A percentile compares a stretch with the other conserved stretches of the same genome.
These are phyloP conservation scores for Saturnispora galanensis DNA, from an alignment of 805 yeast genomes.

Conservation along the genomic window DNA sequence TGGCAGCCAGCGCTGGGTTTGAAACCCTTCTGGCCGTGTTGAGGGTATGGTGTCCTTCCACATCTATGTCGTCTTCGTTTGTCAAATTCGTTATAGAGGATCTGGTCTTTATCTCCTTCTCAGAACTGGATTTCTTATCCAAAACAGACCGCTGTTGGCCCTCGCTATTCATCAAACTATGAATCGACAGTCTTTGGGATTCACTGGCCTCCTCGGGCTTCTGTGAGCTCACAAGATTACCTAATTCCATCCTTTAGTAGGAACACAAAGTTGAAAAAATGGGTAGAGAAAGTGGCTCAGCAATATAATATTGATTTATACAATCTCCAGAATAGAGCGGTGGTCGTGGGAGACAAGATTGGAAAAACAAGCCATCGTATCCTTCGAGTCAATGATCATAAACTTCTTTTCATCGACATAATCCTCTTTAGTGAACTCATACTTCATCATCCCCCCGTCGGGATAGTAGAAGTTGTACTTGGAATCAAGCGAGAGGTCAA, in stretches of 20 bases:
- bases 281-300: background rate
- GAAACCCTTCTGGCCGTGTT: conserved; percentile 14
- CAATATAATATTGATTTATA: background rate
- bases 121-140: background rate
- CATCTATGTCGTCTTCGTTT: conserved; percentile 37
- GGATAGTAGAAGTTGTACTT: conserved; percentile 12
- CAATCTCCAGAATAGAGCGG: conserved; percentile 1
- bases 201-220: background rate
- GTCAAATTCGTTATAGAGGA: conserved; percentile 30
- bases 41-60: conserved; percentile 32
- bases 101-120: conserved; percentile 12
- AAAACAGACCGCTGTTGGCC: conserved; percentile 2
- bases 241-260: conserved; percentile 20
- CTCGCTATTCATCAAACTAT: conserved; percentile 24
- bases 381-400: conserved; percentile 18
- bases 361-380: conserved; percentile 5
- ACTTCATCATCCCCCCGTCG: conserved; percentile 13
- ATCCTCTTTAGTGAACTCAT: conserved; percentile 11
- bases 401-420: conserved; percentile 9
- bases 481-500: background rate
- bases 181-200: conserved; percentile 23
- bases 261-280: background rate
- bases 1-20: background rate
- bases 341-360: conserved; percentile 6
- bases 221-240: conserved; percentile 16